Percentiles rank a stretch among this genome's conserved stretches.
Evolutionary conservation across 2,329 filamentous ascomycete genomes (phyloP).

Genomic region (Tolypocladium amazonense): DNA sequence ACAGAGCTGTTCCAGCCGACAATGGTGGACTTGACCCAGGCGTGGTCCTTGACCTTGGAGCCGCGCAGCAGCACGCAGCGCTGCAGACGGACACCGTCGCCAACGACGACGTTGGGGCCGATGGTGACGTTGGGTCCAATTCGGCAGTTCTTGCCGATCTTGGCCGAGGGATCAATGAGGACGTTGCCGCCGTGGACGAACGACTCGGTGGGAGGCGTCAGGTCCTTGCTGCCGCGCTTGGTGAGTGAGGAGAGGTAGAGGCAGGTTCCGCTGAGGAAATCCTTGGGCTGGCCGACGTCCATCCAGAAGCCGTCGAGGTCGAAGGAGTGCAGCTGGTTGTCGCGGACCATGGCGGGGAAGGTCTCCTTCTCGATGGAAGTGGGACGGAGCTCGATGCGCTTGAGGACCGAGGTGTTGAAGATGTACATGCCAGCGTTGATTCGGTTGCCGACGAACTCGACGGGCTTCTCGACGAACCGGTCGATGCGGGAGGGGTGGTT

Average conservation of each 20-base stretch:
- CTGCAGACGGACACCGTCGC: slow-evolving; percentile 89
- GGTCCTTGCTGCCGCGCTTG: slow-evolving; percentile 80
- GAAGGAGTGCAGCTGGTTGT: slow-evolving; percentile 88
- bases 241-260: slow-evolving; percentile 88
- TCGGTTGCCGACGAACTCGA: slow-evolving; percentile 96
- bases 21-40: slow-evolving; percentile 97
- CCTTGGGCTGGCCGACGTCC: slow-evolving; percentile 97
- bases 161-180: slow-evolving; percentile 84
- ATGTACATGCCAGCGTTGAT: slow-evolving; percentile 99
- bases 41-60: slow-evolving; percentile 96
- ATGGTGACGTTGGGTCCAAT: slow-evolving; percentile 97
- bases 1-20: slow-evolving; percentile 97
- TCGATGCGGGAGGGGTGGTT: slow-evolving; percentile 87
- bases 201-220: slow-evolving; percentile 61
- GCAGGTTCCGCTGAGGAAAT: slow-evolving; percentile 93
- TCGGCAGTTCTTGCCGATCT: slow-evolving; percentile 96
- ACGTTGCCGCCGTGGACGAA: slow-evolving; percentile 93
- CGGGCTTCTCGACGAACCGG: slow-evolving; percentile 98
- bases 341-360: slow-evolving; percentile 86
- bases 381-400: slow-evolving; percentile 88
- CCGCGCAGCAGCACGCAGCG: slow-evolving; percentile 81
- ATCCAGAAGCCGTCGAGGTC: slow-evolving; percentile 98
- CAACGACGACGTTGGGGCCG: slow-evolving; percentile 82
- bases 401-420: slow-evolving; percentile 81
- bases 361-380: slow-evolving; percentile 98